phyloP scores from a whole-genome alignment of 495 filamentous ascomycete genomes.

The Parathielavia appendiculata region DNA sequence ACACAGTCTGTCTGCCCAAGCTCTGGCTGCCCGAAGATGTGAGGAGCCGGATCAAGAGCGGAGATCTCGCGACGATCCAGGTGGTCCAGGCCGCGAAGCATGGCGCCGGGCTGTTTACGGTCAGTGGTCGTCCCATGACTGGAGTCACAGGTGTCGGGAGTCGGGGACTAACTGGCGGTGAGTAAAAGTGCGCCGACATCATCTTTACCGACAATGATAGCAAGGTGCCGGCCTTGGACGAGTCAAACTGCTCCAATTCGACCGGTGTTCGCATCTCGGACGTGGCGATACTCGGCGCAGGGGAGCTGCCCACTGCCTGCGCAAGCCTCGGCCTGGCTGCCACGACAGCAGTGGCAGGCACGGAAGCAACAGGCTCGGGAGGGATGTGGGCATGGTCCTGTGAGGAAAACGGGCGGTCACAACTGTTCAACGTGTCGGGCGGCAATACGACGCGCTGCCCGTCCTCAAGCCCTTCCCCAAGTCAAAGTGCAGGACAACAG shows the following conservation, averaged over 20 bases:
- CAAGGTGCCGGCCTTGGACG: background rate
- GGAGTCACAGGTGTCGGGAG: background rate
- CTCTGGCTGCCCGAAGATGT: slow-evolving; percentile 70
- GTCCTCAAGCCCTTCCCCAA: background rate
- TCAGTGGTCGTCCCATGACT: background rate
- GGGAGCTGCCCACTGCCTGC: slow-evolving; percentile 38
- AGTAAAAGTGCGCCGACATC: background rate
- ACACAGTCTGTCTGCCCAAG: slow-evolving; percentile 76
- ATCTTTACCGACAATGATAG: background rate
- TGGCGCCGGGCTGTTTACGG: background rate
- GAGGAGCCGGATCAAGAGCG: slow-evolving; percentile 46
- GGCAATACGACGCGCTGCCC: background rate
- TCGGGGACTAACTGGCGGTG: background rate
- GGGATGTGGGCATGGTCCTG: background rate
- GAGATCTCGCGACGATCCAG: slow-evolving; percentile 58
- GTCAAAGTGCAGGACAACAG: background rate
- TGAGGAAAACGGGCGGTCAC: background rate
- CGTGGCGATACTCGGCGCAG: background rate
- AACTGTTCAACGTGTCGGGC: background rate
- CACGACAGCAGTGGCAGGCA: slow-evolving; percentile 78
- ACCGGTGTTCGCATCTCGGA: background rate
- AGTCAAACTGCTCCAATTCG: background rate
- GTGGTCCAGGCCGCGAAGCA: background rate
- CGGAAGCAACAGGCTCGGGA: slow-evolving; percentile 37
- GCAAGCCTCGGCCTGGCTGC: background rate